A percentile compares a stretch with the other conserved stretches of the same genome.
Evolutionary conservation across 2,329 filamentous ascomycete species (phyloP).

Genomic region (Paracamarosporium sp.): DNA sequence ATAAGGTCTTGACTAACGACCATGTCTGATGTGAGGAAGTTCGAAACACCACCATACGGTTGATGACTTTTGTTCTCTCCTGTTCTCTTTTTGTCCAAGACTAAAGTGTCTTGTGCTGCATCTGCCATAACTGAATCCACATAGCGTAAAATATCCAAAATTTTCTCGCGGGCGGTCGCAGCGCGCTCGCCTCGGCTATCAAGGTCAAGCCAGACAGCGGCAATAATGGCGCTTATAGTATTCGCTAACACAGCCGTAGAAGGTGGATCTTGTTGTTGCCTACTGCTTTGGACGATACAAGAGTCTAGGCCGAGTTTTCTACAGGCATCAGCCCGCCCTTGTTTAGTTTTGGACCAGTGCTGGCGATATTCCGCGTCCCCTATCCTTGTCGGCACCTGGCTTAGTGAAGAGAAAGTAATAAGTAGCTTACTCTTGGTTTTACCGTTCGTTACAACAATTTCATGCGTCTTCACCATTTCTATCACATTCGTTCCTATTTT

Average conservation of each 20-base stretch:
- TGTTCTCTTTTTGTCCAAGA: no score
- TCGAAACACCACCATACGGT: no score
- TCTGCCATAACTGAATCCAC: neutral
- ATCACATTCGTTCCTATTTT: constrained; percentile 1
- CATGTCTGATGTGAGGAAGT: no score
- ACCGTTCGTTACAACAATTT: constrained; percentile 1
- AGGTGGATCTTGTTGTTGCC: constrained; percentile 9
- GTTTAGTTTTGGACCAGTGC: constrained; percentile 11
- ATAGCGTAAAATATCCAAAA: neutral
- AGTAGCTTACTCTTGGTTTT: neutral
- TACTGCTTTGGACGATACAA: constrained; percentile 10
- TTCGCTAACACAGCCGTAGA: constrained; percentile 9
- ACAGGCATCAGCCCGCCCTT: constrained; percentile 6
- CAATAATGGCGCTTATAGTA: constrained; percentile 12
- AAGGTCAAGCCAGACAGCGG: constrained; percentile 17
- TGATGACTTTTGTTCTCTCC: no score
- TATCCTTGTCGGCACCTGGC: neutral
- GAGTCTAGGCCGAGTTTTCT: constrained; percentile 5
- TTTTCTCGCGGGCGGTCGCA: neutral
- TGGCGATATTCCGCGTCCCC: constrained; percentile 5
- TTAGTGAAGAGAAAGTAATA: neutral
- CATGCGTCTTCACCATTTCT: constrained; percentile 9
- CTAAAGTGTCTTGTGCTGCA: neutral
- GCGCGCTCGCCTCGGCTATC: neutral
- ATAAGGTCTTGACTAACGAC: no score